A percentile compares a stretch with the other conserved stretches of the same genome.
Evolutionary conservation across 176 grass and related monocot species (phyloP).

Genomic region (Echinochloa phyllopogon): DNA sequence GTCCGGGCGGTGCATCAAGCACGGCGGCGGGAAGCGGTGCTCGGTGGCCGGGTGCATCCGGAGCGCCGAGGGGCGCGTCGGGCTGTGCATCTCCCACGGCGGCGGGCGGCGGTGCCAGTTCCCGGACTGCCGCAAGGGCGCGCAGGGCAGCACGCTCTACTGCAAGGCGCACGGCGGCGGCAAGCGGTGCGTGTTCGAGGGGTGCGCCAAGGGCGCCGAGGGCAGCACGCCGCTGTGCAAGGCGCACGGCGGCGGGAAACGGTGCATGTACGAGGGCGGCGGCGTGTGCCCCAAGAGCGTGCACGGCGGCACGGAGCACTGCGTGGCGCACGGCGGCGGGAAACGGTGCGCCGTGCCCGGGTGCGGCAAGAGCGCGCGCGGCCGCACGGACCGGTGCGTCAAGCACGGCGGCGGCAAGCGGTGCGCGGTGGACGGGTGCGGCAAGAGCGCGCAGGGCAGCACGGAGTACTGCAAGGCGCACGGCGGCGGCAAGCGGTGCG

Average conservation of each 20-base stretch:
- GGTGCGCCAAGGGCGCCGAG: slow-evolving; percentile 70
- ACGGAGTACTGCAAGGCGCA: slow-evolving; percentile 78
- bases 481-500: slow-evolving; percentile 75
- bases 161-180: slow-evolving; percentile 86
- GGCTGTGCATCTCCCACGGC: slow-evolving; percentile 82
- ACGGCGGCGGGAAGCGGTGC: slow-evolving; percentile 82
- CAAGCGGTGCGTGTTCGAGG: slow-evolving; percentile 68
- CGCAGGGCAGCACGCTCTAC: slow-evolving; percentile 75
- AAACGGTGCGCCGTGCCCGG: slow-evolving; percentile 68
- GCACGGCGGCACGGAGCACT: slow-evolving; percentile 72
- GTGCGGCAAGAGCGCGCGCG: slow-evolving; percentile 79
- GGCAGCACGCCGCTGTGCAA: slow-evolving; percentile 82
- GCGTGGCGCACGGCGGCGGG: slow-evolving; percentile 81
- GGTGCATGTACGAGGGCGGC: slow-evolving; percentile 66
- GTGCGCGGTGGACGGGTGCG: slow-evolving; percentile 58
- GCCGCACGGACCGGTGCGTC: slow-evolving; percentile 70
- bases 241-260: slow-evolving; percentile 80
- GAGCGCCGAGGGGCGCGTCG: slow-evolving; percentile 68
- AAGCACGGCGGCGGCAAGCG: slow-evolving; percentile 77
- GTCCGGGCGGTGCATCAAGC: slow-evolving; percentile 79
- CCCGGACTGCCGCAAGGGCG: slow-evolving; percentile 71
- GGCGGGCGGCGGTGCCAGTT: slow-evolving; percentile 74
- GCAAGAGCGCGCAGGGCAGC: slow-evolving; percentile 79
- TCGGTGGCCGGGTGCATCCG: slow-evolving; percentile 56
- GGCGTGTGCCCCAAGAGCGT: slow-evolving; percentile 80